Percentiles rank a stretch among this genome's conserved stretches.
phyloP scores from a whole-genome alignment of 768 basidiomycete genomes.

The Trametes meyenii region DNA sequence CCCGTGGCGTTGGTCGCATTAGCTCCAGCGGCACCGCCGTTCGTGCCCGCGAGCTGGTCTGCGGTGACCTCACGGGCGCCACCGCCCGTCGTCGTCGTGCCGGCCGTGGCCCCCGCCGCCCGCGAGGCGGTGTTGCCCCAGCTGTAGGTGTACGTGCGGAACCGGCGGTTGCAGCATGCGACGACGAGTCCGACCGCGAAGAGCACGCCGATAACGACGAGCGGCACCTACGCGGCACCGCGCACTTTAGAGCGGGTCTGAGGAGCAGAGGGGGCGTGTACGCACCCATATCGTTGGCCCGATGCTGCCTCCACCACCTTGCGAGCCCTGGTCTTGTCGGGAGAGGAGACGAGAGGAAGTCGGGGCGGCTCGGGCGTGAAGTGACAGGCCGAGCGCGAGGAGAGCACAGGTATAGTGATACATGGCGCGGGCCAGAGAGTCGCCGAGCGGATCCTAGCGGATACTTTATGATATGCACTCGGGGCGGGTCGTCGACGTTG shows the following conservation, averaged over 20 bases:
- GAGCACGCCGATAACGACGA: slow-evolving; percentile 19
- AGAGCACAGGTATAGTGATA: slow-evolving; percentile 12
- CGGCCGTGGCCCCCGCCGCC: slow-evolving; percentile 16
- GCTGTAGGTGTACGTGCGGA: slow-evolving; percentile 4
- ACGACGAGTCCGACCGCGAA: slow-evolving; percentile 15
- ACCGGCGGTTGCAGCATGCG: slow-evolving; percentile 17
- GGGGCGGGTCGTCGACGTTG: too few relatives aligned
- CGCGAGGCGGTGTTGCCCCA: slow-evolving; percentile 13
- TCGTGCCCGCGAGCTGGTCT: slow-evolving; percentile 55
- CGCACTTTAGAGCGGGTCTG: neutral
- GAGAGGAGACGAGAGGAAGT: neutral
- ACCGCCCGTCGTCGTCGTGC: slow-evolving; percentile 1
- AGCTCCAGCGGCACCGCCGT: slow-evolving; percentile 29
- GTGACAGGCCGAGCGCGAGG: neutral
- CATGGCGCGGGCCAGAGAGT: slow-evolving; percentile 9
- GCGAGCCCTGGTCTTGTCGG: neutral
- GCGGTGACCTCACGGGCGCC: slow-evolving; percentile 50
- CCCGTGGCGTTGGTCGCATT: slow-evolving; percentile 5
- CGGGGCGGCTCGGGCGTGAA: slow-evolving; percentile 8
- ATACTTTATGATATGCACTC: too few relatives aligned
- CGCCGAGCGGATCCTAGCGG: neutral
- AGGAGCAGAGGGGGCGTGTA: neutral
- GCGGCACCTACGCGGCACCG: slow-evolving; percentile 11
- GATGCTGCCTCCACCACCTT: neutral
- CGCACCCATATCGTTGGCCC: slow-evolving; percentile 21